Conservation (phyloP, 768 basidiomycete genomes). For the Russula lepida region DNA sequence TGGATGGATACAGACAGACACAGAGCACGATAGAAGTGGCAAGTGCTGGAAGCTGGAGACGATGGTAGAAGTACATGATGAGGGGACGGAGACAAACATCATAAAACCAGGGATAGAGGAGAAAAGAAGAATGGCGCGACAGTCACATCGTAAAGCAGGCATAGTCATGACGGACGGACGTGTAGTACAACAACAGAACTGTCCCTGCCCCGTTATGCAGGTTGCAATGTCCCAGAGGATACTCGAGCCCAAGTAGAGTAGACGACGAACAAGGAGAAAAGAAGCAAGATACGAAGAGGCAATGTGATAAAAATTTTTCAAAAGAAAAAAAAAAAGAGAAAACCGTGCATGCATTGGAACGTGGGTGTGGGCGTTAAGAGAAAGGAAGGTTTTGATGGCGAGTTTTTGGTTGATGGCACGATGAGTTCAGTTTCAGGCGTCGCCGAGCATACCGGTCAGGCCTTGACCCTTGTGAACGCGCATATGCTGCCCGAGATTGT, state of each 20-base stretch:
- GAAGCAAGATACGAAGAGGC: not conserved
- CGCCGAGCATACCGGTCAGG: not conserved
- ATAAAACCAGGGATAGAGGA: not conserved
- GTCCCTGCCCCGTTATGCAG: conserved; percentile 12
- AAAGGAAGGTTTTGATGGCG: not conserved
- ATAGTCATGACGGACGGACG: conserved; percentile 2
- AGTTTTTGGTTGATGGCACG: conserved; percentile 5
- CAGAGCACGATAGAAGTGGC: conserved; percentile 3
- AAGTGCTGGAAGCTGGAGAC: not conserved
- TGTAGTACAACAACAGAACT: not conserved
- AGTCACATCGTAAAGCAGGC: conserved; percentile 6
- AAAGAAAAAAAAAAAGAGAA: not conserved
- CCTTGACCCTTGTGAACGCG: conserved; percentile 52
- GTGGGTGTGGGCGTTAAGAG: not conserved
- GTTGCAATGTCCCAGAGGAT: conserved; percentile 12
- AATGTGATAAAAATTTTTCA: not conserved
- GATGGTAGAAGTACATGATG: conserved; percentile 21
- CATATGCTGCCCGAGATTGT: conserved; percentile 86
- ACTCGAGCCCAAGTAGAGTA: conserved; percentile 15
- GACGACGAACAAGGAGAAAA: not conserved
- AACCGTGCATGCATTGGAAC: not conserved
- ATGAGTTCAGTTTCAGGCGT: conserved; percentile 5
- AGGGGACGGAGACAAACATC: not conserved
- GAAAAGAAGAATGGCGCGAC: not conserved
- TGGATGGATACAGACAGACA: conserved; percentile 14